phyloP scores from a whole-genome alignment of 805 yeast species.

The Kodamaea leandrae region DNA sequence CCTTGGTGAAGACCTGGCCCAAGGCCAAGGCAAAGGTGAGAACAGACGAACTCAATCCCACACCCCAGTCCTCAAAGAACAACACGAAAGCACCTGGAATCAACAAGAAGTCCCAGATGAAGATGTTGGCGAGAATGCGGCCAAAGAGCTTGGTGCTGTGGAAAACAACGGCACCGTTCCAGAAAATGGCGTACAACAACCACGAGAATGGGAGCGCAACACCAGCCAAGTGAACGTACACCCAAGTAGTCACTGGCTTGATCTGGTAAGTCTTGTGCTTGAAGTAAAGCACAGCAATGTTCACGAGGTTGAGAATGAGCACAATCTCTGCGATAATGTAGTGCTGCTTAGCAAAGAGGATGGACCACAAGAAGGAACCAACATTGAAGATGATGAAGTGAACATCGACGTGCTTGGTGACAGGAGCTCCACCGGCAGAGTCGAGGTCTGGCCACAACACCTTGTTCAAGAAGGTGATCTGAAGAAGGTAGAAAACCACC shows the following conservation, averaged over 20 bases:
- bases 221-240: conserved; percentile 61
- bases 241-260: conserved; percentile 50
- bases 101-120: conserved; percentile 74
- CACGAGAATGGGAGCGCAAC: conserved; percentile 73
- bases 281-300: conserved; percentile 54
- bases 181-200: conserved; percentile 69
- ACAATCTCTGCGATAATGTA: conserved; percentile 60
- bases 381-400: conserved; percentile 65
- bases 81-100: conserved; percentile 59
- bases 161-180: conserved; percentile 81
- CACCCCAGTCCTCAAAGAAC: conserved; percentile 66
- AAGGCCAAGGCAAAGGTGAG: conserved; percentile 65
- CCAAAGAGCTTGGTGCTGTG: conserved; percentile 59
- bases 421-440: conserved; percentile 20
- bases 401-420: conserved; percentile 47
- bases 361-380: conserved; percentile 60
- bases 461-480: conserved; percentile 49
- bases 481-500: conserved; percentile 52
- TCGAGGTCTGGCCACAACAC: conserved; percentile 36
- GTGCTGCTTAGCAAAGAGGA: conserved; percentile 56
- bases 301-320: conserved; percentile 56
- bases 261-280: conserved; percentile 58
- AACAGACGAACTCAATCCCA: conserved; percentile 58
- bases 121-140: conserved; percentile 66
- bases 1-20: conserved; percentile 65